Percentiles rank a stretch among this genome's conserved stretches.
Evolutionary conservation across 805 yeast species (phyloP).

Genomic region (Candida gorgasii): DNA sequence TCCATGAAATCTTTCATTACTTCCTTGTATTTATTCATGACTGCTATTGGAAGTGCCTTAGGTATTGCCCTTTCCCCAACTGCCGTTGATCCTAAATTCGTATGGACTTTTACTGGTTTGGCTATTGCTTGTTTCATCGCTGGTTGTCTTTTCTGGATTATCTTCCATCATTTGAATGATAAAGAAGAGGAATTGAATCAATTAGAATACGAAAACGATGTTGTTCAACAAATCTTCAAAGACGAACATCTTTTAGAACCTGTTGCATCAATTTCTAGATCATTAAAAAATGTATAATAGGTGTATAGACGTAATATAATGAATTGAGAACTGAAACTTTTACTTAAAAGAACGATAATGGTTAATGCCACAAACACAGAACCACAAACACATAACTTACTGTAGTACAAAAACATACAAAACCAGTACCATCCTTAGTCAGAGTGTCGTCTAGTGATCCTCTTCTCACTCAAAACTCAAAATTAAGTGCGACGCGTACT

Average conservation of each 20-base stretch:
- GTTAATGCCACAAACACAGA: too few relatives aligned
- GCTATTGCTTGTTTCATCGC: constrained; percentile 58
- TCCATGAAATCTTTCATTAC: constrained; percentile 65
- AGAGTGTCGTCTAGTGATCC: too few relatives aligned
- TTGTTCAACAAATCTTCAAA: constrained; percentile 5
- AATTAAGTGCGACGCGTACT: constrained; percentile 5
- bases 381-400: too few relatives aligned
- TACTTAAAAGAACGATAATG: too few relatives aligned
- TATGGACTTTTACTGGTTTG: constrained; percentile 68
- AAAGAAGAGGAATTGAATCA: constrained; percentile 59
- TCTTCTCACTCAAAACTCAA: too few relatives aligned
- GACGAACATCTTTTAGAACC: constrained; percentile 19
- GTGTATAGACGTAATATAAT: neutral
- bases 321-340: too few relatives aligned
- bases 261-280: constrained; percentile 19
- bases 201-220: constrained; percentile 39
- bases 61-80: constrained; percentile 73
- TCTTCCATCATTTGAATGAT: constrained; percentile 54
- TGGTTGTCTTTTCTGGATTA: constrained; percentile 63
- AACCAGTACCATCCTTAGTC: too few relatives aligned
- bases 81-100: constrained; percentile 66
- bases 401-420: too few relatives aligned
- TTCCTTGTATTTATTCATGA: constrained; percentile 66
- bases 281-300: constrained; percentile 18
- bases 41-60: constrained; percentile 75